These are phyloP conservation scores for Earliella scabrosa DNA, from an alignment of 1,284 basidiomycete genomes.

Conservation along the genomic window DNA sequence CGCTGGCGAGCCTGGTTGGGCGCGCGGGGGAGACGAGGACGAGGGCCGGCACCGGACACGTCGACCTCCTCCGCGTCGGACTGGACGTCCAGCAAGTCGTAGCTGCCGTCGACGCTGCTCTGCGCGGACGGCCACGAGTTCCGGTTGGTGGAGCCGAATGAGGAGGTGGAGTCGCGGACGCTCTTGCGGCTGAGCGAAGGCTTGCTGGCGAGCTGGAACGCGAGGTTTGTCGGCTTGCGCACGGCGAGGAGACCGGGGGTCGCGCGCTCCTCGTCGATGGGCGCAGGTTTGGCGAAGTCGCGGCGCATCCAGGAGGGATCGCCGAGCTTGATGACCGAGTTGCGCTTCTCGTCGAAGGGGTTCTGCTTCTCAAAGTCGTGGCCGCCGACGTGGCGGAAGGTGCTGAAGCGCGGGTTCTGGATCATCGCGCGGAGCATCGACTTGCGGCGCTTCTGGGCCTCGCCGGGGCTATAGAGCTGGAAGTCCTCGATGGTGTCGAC, in stretches of 20 bases:
- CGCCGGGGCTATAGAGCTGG: slow-evolving; percentile 28
- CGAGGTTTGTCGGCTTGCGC: slow-evolving; percentile 18
- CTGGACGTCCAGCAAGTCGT: slow-evolving; percentile 4
- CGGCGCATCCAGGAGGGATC: slow-evolving; percentile 28
- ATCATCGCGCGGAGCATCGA: slow-evolving; percentile 47
- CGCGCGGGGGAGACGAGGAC: slow-evolving; percentile 5
- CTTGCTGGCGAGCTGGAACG: slow-evolving; percentile 10
- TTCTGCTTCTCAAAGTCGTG: slow-evolving; percentile 29
- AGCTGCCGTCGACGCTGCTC: neutral
- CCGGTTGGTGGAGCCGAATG: slow-evolving; percentile 17
- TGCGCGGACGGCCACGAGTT: slow-evolving; percentile 8
- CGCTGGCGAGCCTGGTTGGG: slow-evolving; percentile 42
- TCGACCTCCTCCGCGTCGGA: slow-evolving; percentile 10
- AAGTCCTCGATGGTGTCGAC: slow-evolving; percentile 40
- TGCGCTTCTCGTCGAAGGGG: slow-evolving; percentile 21
- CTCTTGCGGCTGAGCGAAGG: slow-evolving; percentile 12
- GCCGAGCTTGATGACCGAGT: slow-evolving; percentile 22
- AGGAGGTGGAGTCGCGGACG: slow-evolving; percentile 15
- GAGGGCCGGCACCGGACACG: slow-evolving; percentile 1
- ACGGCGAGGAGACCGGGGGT: slow-evolving; percentile 7
- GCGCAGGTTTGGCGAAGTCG: slow-evolving; percentile 8
- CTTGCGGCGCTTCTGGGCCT: slow-evolving; percentile 24
- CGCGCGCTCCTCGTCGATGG: slow-evolving; percentile 11
- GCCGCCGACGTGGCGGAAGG: slow-evolving; percentile 52
- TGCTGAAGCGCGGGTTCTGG: slow-evolving; percentile 56